Conservation (phyloP, 371 early-diverging fungal genomes). For the Mortierella sp. region DNA sequence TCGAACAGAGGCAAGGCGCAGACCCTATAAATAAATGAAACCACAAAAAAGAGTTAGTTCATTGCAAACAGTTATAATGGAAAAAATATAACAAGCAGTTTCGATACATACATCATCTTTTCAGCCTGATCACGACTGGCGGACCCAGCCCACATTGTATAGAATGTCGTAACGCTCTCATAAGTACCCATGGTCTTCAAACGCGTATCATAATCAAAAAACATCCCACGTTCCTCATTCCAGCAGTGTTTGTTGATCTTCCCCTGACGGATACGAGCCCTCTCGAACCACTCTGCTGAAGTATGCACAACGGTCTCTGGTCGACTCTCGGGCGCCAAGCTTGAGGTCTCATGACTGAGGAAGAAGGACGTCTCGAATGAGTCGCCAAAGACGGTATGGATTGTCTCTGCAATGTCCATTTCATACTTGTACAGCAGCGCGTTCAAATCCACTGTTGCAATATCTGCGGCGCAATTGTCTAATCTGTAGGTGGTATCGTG, state of each 20-base stretch:
- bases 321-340: background rate
- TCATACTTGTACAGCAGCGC: slow-evolving; percentile 95
- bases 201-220: slow-evolving; percentile 85
- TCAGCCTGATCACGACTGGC: slow-evolving; percentile 76
- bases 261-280: slow-evolving; percentile 67
- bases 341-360: slow-evolving; percentile 34
- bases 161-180: slow-evolving; percentile 81
- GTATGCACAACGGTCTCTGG: slow-evolving; percentile 53
- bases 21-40: slow-evolving; percentile 1
- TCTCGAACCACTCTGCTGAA: slow-evolving; percentile 65
- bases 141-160: slow-evolving; percentile 82
- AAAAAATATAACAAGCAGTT: background rate
- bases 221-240: slow-evolving; percentile 81
- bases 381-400: slow-evolving; percentile 74
- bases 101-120: slow-evolving; percentile 59
- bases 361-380: slow-evolving; percentile 54
- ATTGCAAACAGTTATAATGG: background rate
- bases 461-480: slow-evolving; percentile 90
- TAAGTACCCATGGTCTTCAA: slow-evolving; percentile 67
- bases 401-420: slow-evolving; percentile 85
- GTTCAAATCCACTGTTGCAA: slow-evolving; percentile 95
- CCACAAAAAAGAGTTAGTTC: background rate
- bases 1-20: slow-evolving; percentile 74
- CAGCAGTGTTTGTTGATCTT: slow-evolving; percentile 79
- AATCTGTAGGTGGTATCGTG: slow-evolving; percentile 97